Percentiles rank a stretch among this genome's conserved stretches.
Evolutionary conservation across 1,284 basidiomycete genomes (phyloP).

Genomic region (Leucoagaricus sp.): DNA sequence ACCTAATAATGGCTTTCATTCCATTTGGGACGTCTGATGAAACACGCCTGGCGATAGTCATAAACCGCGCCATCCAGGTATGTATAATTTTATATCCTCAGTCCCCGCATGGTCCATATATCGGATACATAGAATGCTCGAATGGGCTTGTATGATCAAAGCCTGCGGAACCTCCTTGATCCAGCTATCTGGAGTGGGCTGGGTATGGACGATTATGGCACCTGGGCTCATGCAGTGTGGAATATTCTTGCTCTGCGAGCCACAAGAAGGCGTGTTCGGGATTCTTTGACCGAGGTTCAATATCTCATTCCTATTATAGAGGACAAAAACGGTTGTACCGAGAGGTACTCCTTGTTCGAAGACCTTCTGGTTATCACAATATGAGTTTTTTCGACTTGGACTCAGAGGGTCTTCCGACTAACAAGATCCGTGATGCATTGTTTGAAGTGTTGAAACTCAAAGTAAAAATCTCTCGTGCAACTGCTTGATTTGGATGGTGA

Average conservation of each 20-base stretch:
- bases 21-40: constrained; percentile 58
- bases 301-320: constrained; percentile 23
- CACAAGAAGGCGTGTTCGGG: constrained; percentile 56
- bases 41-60: constrained; percentile 56
- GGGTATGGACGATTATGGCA: constrained; percentile 58
- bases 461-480: constrained; percentile 37
- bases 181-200: constrained; percentile 71
- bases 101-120: not conserved
- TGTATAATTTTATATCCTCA: not conserved
- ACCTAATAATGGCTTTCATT: constrained; percentile 68
- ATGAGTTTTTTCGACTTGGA: constrained; percentile 42
- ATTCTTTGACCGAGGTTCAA: not conserved
- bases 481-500: constrained; percentile 7
- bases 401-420: constrained; percentile 27
- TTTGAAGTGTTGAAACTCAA: constrained; percentile 64
- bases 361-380: constrained; percentile 52
- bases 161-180: constrained; percentile 63
- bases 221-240: constrained; percentile 78
- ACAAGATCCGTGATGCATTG: constrained; percentile 61
- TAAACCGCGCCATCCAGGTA: constrained; percentile 68
- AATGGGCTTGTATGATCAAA: constrained; percentile 64
- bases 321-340: constrained; percentile 65
- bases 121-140: constrained; percentile 55
- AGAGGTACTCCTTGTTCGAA: constrained; percentile 62
- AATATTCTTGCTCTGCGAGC: constrained; percentile 68